A percentile compares a stretch with the other conserved stretches of the same genome.
phyloP scores from a whole-genome alignment of 2,329 filamentous ascomycete genomes.

The Aaosphaeria arxii region DNA sequence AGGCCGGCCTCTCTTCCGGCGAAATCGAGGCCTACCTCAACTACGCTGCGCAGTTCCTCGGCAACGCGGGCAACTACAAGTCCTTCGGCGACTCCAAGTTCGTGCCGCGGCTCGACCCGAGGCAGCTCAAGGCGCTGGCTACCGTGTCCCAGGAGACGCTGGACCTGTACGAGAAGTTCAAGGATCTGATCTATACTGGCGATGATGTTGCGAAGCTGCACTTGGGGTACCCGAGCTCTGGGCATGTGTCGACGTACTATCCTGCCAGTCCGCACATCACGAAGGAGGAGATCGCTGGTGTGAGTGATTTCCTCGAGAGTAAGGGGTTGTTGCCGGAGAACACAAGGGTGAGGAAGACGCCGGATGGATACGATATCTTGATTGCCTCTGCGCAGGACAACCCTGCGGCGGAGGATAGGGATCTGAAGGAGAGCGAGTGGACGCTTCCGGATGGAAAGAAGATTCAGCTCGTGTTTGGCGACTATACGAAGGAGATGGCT shows the following conservation, averaged over 20 bases:
- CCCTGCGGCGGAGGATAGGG: conserved; percentile 38
- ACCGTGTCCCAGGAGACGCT: conserved; percentile 38
- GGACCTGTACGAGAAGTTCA: conserved; percentile 42
- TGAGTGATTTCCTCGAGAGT: conserved; percentile 46
- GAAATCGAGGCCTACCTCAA: conserved; percentile 38
- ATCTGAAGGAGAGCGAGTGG: conserved; percentile 46
- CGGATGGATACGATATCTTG: conserved; percentile 45
- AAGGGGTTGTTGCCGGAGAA: conserved; percentile 50
- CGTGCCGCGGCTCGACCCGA: conserved; percentile 45
- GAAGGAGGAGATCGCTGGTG: conserved; percentile 45
- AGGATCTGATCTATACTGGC: conserved; percentile 45
- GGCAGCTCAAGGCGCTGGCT: conserved; percentile 45
- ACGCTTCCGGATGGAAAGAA: conserved; percentile 46
- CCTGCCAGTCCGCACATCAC: conserved; percentile 48
- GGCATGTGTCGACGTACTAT: conserved; percentile 51
- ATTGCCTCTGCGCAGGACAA: conserved; percentile 46
- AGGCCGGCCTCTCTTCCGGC: conserved; percentile 39
- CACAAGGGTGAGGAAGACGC: conserved; percentile 46
- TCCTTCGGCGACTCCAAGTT: conserved; percentile 52
- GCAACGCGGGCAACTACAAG: conserved; percentile 55
- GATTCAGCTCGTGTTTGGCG: conserved; percentile 45
- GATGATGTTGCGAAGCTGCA: conserved; percentile 43
- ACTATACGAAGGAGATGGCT: conserved; percentile 45
- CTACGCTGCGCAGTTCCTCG: conserved; percentile 47
- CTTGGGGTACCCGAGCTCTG: conserved; percentile 48